Evolutionary conservation across 2,329 filamentous ascomycete genomes (phyloP).

Genomic region (Arthroderma sp.): DNA sequence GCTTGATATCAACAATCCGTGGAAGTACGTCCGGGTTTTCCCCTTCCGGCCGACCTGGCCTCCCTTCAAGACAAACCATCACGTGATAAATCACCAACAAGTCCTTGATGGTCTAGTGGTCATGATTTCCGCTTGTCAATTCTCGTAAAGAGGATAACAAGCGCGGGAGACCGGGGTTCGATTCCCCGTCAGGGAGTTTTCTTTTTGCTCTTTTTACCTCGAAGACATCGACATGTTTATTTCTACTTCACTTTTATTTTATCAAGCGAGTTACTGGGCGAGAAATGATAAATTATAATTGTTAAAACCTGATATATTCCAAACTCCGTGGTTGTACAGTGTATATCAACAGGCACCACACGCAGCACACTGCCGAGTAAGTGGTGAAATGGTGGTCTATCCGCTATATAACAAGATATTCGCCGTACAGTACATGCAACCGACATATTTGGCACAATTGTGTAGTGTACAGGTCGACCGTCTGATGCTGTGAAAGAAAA

Average conservation of each 20-base stretch:
- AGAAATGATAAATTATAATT: neutral
- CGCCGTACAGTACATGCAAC: neutral
- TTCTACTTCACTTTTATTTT: neutral
- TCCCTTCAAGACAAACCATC: neutral
- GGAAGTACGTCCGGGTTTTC: too few species aligned
- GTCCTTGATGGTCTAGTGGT: slow-evolving; percentile 14
- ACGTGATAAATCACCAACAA: neutral
- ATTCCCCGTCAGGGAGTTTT: slow-evolving; percentile 14
- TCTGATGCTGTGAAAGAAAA: neutral
- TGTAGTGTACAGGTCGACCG: neutral
- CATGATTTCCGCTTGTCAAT: slow-evolving; percentile 14
- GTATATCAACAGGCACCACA: neutral
- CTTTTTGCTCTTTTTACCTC: slow-evolving; percentile 5
- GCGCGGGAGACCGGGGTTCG: slow-evolving; percentile 16
- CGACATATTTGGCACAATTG: neutral
- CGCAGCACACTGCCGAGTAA: too few species aligned
- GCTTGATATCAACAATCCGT: too few species aligned
- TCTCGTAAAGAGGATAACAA: slow-evolving; percentile 7
- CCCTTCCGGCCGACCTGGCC: neutral
- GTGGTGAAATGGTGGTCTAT: neutral
- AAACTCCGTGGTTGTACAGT: neutral
- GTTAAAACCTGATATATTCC: neutral
- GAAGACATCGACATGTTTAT: neutral
- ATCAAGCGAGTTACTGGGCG: too few species aligned
- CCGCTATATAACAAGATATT: neutral